These are phyloP conservation scores for Pulicaria dysenterica DNA, from an alignment of 129 eudicot species.

Conservation along the genomic window DNA sequence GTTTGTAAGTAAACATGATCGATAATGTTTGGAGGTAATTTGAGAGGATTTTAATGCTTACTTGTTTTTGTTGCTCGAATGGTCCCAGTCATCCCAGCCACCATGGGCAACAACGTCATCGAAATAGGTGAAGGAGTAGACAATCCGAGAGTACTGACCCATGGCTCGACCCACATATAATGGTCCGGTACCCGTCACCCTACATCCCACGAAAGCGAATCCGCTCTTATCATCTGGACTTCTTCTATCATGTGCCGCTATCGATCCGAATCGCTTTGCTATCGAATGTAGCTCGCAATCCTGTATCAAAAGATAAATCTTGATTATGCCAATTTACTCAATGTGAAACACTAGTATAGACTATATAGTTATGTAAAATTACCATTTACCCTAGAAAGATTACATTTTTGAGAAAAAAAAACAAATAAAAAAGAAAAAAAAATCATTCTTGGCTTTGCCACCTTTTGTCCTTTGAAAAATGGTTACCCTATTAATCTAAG, in stretches of 20 bases:
- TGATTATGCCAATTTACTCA: background rate
- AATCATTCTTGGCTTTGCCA: too few species aligned
- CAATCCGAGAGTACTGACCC: constrained; percentile 94
- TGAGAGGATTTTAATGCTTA: constrained; percentile 22
- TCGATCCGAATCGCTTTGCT: constrained; percentile 88
- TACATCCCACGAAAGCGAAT: constrained; percentile 80
- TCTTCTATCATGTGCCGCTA: constrained; percentile 87
- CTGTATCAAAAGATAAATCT: constrained; percentile 31
- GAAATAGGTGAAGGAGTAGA: constrained; percentile 81
- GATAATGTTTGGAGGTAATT: too few species aligned
- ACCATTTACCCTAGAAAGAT: background rate
- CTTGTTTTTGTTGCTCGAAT: constrained; percentile 80
- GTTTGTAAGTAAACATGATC: too few species aligned
- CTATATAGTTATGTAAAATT: background rate
- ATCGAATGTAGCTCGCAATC: constrained; percentile 92
- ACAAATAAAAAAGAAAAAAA: too few species aligned
- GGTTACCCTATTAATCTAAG: background rate
- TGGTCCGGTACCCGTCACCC: constrained; percentile 89
- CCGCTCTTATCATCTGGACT: constrained; percentile 76
- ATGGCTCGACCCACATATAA: constrained; percentile 94
- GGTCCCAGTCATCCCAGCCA: constrained; percentile 99
- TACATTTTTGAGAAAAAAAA: too few species aligned
- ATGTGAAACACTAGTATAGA: background rate
- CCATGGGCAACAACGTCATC: constrained; percentile 86
- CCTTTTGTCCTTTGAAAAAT: too few species aligned